These are phyloP conservation scores for Ramaria rubella DNA, from an alignment of 768 basidiomycete genomes.

Conservation along the genomic window DNA sequence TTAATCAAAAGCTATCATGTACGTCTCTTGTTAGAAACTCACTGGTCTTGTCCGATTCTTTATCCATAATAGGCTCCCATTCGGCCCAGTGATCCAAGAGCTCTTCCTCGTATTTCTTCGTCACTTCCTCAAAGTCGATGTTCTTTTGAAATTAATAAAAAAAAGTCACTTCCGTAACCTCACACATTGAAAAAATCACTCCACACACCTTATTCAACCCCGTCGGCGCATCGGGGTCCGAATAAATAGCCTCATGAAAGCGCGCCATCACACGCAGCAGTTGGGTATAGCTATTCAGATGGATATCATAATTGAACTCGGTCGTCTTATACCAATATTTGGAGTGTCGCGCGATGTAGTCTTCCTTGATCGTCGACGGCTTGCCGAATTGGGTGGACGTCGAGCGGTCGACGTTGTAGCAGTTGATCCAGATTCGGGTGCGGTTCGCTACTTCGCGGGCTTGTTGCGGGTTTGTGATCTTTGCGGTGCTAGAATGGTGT, in stretches of 20 bases:
- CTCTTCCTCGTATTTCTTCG: constrained; percentile 7
- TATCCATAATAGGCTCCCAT: constrained; percentile 4
- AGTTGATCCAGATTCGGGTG: constrained; percentile 84
- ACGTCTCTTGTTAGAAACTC: neutral
- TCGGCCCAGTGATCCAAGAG: constrained; percentile 8
- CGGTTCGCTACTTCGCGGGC: constrained; percentile 86
- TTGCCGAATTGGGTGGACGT: constrained; percentile 87
- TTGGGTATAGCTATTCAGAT: neutral
- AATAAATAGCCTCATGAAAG: constrained; percentile 39
- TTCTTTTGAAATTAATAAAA: neutral
- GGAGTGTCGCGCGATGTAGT: constrained; percentile 51
- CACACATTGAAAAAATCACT: neutral
- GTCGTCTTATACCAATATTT: constrained; percentile 23
- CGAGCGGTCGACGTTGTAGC: constrained; percentile 86
- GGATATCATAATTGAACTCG: constrained; percentile 18
- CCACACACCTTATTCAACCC: constrained; percentile 48
- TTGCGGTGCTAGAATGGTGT: constrained; percentile 66
- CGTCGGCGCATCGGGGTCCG: constrained; percentile 63
- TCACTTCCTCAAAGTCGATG: constrained; percentile 7
- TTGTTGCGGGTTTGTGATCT: constrained; percentile 71
- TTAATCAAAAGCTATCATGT: neutral
- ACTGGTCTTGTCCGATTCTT: constrained; percentile 5
- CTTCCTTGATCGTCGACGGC: constrained; percentile 67
- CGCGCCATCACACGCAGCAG: neutral
- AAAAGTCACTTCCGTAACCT: neutral